Base-by-base conservation (phyloP, 148 eudicot species). In the Tetragonia tetragonoides region DNA sequence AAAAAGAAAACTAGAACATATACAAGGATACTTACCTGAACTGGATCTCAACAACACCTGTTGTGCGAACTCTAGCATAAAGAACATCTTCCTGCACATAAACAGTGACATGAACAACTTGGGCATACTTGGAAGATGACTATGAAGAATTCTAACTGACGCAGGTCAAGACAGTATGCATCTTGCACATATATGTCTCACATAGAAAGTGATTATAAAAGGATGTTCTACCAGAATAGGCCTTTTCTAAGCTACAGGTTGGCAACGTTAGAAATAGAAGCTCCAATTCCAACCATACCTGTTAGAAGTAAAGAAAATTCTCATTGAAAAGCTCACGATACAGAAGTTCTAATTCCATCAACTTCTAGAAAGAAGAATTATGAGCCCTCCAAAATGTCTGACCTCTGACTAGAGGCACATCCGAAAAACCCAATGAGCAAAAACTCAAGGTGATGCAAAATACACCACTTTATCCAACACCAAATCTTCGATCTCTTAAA, bases 1-100 rank as follows among this genome's bases (percentile, higher is more conserved):
- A 17, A 38, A 65, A 5, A 54, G 21, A 21, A 65, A 78, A n/a
- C 20, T 57, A 28, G 11, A 14, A 49, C 5, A 44, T 0, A 54
- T 4, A 10, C 9, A 68, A 59, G 3, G 11, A 62, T 41, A 38
- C 24, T 12, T 78, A 91, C 99, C 99, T 95, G 86, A 95, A 93
- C 80, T 95, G 99, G 80, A 95, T 95, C 89, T 95, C 97, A 68
- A 93, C 97, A 73, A 93, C 96, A 74, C 97, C 99, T 56, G 97
- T 91, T 56, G 99, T 95, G 56, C 97, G 99, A 77, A 95, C 94
- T 82, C 99, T 87, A 63, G 99, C 97, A 85, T 87, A 84, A 77
- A 95, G 97, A 80, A 95, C 93, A 86, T 93, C 99, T 80, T 95
- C 99, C 99, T 95, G 88, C 83, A 79, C 59, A 61, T 23, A 78